These are phyloP conservation scores for Linnemannia schmuckeri DNA, from an alignment of 192 early-diverging fungal species.

Conservation along the genomic window DNA sequence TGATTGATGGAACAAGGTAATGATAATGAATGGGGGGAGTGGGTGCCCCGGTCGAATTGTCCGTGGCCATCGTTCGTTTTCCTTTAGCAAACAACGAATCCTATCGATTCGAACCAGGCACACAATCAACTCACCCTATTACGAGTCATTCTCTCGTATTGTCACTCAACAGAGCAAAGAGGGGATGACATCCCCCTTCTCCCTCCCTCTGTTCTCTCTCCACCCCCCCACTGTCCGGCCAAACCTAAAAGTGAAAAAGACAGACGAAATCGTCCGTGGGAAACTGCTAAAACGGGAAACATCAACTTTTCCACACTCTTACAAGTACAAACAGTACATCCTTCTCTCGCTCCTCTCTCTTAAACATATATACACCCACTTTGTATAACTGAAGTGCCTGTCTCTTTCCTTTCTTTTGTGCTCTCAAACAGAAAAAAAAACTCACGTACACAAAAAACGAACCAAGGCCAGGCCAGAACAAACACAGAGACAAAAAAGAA, in stretches of 20 bases:
- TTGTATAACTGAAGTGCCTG: not conserved
- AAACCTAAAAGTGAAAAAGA: not conserved
- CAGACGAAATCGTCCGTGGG: conserved; percentile 9
- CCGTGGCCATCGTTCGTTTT: not conserved
- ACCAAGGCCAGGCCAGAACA: not conserved
- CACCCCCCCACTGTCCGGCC: not conserved
- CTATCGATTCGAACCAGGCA: not conserved
- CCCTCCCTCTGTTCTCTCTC: not conserved
- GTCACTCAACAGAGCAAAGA: conserved; percentile 1
- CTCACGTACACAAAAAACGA: not conserved
- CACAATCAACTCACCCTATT: not conserved
- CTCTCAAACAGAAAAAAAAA: not conserved
- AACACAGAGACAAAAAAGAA: no score
- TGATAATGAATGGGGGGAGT: no score
- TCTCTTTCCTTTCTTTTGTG: not conserved
- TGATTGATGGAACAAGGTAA: not conserved
- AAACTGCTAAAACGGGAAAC: conserved; percentile 19
- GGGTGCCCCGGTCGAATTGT: not conserved
- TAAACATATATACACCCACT: not conserved
- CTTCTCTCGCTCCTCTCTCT: not conserved
- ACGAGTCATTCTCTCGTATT: not conserved
- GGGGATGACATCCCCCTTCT: not conserved
- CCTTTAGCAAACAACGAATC: not conserved
- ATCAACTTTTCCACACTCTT: not conserved
- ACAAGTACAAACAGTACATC: not conserved